Evolutionary conservation across 805 yeast species (phyloP), one percentile per base, ranked within the genome.

Genomic region (Barnettozyma salicaria): DNA sequence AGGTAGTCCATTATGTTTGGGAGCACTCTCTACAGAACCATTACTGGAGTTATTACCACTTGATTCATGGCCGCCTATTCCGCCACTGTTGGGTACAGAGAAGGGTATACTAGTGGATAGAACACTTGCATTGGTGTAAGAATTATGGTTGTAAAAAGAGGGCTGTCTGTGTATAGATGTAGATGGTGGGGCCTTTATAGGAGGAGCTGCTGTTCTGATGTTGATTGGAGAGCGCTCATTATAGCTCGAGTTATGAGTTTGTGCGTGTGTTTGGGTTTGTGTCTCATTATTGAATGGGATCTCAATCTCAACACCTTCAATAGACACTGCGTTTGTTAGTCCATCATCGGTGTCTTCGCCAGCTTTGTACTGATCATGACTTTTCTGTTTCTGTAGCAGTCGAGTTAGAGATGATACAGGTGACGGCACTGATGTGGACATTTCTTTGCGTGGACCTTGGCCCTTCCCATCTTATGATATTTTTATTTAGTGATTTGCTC

Each of bases 21-120:
- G 62, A n/a, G 43, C 50, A 21, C 57, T 53, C 8, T 34, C 29
- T 7, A 34, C 20, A 7, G 20, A 16, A 10, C 27, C 24, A 18
- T 18, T 24, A 2, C 63, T 53, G 0, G 64, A 52, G 24, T 49
- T 49, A 42, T 57, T 58, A 45, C 51, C 52, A 7, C 83, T 80
- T 18, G 84, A 84, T 19, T 27, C 76, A 67, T 42, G 34, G 9
- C 32, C 30, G 19, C 25, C n/a, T n/a, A n/a, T n/a, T n/a, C n/a
- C 22, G 13, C 35, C 35, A 31, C 41, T 37, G 32, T 45, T 49
- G 16, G 55, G 55, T 23, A 50, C 55, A 1, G 53, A 45, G 31
- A 36, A 50, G 4, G 55, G 55, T 10, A 50, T 50, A 24, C 52
- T 47, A 14, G 51, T 42, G 8, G 53, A 49, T 4, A 49, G 32